Evolutionary conservation across 2,329 filamentous ascomycete genomes (phyloP), one percentile per base, ranked within the genome.

Genomic region (Pseudocercospora crystallina): DNA sequence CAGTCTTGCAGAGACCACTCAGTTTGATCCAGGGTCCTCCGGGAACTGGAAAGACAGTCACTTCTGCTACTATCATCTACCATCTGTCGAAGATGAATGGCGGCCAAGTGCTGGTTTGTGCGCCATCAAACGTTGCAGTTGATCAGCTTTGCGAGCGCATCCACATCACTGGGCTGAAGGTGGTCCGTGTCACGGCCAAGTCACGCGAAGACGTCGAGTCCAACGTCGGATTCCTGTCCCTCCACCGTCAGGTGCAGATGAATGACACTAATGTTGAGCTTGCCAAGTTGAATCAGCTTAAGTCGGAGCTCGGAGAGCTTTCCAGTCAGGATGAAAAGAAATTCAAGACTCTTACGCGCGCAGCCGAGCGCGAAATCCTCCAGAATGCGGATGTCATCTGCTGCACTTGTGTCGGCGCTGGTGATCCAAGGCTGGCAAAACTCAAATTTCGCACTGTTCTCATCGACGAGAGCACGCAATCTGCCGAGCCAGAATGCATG

Each of bases 191-290:
- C 52, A 99, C 94, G n/a, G 94, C 94, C 54, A 99, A 99, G 73
- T 99, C 94, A 43, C 87, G 94, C 54, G 94, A 99, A 71, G 94
- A 99, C 76, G 94, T 99, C 8, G 94, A 99, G 70, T 96, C 92
- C n/a, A 91, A 91, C 3, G 94, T 99, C 61, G 90, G 89, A 63
- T 97, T 96, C 73, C 78, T 99, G 35, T 94, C 94, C 32, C 79
- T 99, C 43, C 94, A 99, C 62, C 90, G 97, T 73, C 94, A 99
- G 73, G 94, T 99, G 36, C 90, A 90, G 68, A 68, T 96, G 84
- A 94, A 96, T 60, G 94, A 97, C 68, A 95, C 88, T 71, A 97
- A 97, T 66, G 85, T 89, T 41, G 94, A 99, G 69, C 78, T 99
- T 51, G 85, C 86, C 65, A 97, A 96, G 71, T 83, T 97, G 47